Base-by-base conservation (phyloP, 2,329 filamentous ascomycete species). In the Monosporascus sp. region DNA sequence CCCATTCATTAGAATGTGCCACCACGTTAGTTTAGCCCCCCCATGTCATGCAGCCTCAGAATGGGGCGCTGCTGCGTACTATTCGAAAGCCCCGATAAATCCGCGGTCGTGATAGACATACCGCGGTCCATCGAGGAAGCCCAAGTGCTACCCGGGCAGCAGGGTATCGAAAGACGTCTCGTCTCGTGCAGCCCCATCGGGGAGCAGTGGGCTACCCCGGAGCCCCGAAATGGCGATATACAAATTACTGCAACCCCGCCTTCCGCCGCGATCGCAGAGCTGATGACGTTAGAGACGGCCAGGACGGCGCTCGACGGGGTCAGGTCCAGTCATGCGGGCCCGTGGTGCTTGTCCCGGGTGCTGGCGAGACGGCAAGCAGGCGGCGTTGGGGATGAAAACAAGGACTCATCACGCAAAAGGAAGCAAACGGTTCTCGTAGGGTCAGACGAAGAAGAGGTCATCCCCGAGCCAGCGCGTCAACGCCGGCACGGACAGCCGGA, bases 51-150 rank as follows among this genome's bases (percentile, higher is more conserved):
- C 31, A 34, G 18, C 48, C 36, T 18, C 39, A 42, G 25, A 41
- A 54, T 46, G 25, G 58, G 58, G 57, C 48, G 53, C 31, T 65
- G 68, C 27, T 70, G 68, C 22, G 74, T 86, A 22, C 66, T 87
- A 41, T 86, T 79, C 68, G 74, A 80, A 57, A 83, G 76, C 57
- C 60, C 67, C 2, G 70, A 74, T 47, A 63, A 70, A 48, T 74
- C 78, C 46, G 68, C 85, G 50, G 73, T 82, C 22, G 66, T 90
- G 25, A 67, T 91, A 49, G 88, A 92, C 62, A 80, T 90, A 46
- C 87, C 88, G 24, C 73, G 75, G 18, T 89, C 88, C 2, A 80
- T 91, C 39, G 84, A 88, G 58, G 75, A 82, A 54, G 82, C 81
- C 18, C 88, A 91, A 68, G 75, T 77, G 36, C 70, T 72, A 14